phyloP scores from a whole-genome alignment of 352 stramenopile genomes.

The Phytophthora gonapodyides region DNA sequence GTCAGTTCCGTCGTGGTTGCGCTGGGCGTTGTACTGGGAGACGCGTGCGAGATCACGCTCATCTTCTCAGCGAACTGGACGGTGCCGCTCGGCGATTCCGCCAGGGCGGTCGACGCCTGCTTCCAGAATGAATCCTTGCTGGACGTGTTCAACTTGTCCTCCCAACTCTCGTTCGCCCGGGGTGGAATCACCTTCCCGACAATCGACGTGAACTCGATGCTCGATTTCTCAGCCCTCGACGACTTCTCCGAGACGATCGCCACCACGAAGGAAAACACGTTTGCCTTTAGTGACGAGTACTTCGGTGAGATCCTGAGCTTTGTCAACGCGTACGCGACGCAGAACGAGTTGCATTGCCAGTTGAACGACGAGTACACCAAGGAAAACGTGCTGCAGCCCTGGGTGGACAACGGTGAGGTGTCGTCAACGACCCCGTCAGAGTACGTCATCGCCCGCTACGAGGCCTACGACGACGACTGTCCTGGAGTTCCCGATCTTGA shows the following conservation, averaged over 20 bases:
- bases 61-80: constrained; percentile 64
- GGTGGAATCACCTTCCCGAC: constrained; percentile 56
- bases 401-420: constrained; percentile 30
- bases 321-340: constrained; percentile 39
- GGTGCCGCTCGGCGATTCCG: constrained; percentile 42
- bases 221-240: constrained; percentile 56
- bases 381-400: constrained; percentile 43
- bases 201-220: constrained; percentile 35
- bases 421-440: constrained; percentile 7
- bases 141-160: constrained; percentile 53
- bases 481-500: constrained; percentile 12
- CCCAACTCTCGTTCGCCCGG: constrained; percentile 52
- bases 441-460: constrained; percentile 20
- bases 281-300: constrained; percentile 25
- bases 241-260: constrained; percentile 37
- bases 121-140: constrained; percentile 64
- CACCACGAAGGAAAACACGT: constrained; percentile 32
- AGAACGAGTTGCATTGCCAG: constrained; percentile 22
- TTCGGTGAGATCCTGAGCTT: constrained; percentile 25
- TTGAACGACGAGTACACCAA: constrained; percentile 35
- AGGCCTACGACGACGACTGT: constrained; percentile 9
- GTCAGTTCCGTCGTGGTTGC: constrained; percentile 52
- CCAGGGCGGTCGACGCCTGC: constrained; percentile 55
- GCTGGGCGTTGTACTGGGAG: constrained; percentile 56
- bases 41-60: constrained; percentile 54